Base-by-base conservation (phyloP, 2,329 filamentous ascomycete species). In the Stenocarpella maydis region DNA sequence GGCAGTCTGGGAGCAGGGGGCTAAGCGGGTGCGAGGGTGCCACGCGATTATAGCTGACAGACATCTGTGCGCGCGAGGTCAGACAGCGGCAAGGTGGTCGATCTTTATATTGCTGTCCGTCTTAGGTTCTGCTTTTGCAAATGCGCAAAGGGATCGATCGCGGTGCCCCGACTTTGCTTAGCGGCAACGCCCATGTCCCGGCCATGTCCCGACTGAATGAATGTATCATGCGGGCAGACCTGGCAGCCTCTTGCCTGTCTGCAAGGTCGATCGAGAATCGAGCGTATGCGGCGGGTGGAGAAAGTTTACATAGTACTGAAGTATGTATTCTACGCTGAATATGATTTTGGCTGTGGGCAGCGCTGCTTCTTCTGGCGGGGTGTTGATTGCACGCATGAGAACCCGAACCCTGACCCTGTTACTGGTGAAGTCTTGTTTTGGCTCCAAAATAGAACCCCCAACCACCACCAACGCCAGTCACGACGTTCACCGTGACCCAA, bases 21-120 rank as follows among this genome's bases (percentile, higher is more conserved):
- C 12, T 37, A 49, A 63, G 58, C 41, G 58, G 41, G 24, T 63
- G 58, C 43, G 43, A 63, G 58, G 15, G 24, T 63, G 58, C 58
- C 58, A 63, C 28, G 58, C 41, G 58, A n/a, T 47, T 41, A 61
- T 41, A 61, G 41, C 55, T 21, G 41, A 43, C 41, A 17, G 24
- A 19, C 58, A 47, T 63, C 58, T 63, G 58, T 63, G 58, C 58
- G 43, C 26, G n/a, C 8, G 17, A 15, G 17, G 43, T 63, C 58
- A 63, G 58, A 63, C 58, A 63, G 47, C 47, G 15, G 47, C 41
- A 63, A 63, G 43, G 58, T 24, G 26, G 55, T 28, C 26, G 5
- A 45, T 19, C 21, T 31, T 61, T 15, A 3, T 4, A 31, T 31
- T 47, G 15, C 58, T 45, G 41, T n/a, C 8, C 28, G 26, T 61